phyloP scores from a whole-genome alignment of 2,329 filamentous ascomycete genomes.

The Colletotrichum sp. region DNA sequence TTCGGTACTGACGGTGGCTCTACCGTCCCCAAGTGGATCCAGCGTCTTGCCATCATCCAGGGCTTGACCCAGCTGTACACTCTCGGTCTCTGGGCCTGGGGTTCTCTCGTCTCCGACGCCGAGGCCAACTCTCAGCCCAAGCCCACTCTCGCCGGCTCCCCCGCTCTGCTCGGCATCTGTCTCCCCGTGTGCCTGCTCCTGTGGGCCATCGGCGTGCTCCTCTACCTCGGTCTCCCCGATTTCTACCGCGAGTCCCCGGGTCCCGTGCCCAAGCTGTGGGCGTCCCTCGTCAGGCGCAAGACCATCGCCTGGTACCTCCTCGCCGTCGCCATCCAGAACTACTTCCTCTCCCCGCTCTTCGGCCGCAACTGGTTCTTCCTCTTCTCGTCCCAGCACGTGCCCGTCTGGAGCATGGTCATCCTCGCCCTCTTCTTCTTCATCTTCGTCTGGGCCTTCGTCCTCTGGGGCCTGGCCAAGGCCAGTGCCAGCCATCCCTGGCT shows the following conservation, averaged over 20 bases:
- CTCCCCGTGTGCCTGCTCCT: conserved; percentile 62
- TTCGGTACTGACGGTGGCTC: conserved; percentile 69
- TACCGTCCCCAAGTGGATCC: conserved; percentile 68
- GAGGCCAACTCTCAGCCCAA: conserved; percentile 14
- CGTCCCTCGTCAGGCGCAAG: conserved; percentile 64
- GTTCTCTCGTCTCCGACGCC: conserved; percentile 30
- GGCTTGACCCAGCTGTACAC: conserved; percentile 72
- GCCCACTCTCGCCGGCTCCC: conserved; percentile 32
- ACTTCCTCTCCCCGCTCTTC: conserved; percentile 69
- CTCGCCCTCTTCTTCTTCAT: conserved; percentile 61
- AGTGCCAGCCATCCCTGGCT: conserved; percentile 70
- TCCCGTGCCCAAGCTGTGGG: conserved; percentile 69
- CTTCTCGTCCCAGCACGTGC: conserved; percentile 61
- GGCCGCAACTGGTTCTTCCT: conserved; percentile 72
- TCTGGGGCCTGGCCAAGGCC: conserved; percentile 56
- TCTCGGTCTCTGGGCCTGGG: conserved; percentile 73
- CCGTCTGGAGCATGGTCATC: conserved; percentile 60
- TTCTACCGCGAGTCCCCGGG: conserved; percentile 71
- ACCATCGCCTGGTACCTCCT: conserved; percentile 72
- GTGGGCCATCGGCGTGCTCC: conserved; percentile 59
- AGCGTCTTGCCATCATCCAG: conserved; percentile 69
- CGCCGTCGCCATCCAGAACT: conserved; percentile 68
- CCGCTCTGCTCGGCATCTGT: conserved; percentile 49
- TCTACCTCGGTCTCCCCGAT: conserved; percentile 66
- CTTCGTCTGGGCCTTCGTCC: conserved; percentile 58